Percentiles rank a stretch among this genome's conserved stretches.
Conservation (phyloP, 257 asterid species). For the Salvia rosmarinus region DNA sequence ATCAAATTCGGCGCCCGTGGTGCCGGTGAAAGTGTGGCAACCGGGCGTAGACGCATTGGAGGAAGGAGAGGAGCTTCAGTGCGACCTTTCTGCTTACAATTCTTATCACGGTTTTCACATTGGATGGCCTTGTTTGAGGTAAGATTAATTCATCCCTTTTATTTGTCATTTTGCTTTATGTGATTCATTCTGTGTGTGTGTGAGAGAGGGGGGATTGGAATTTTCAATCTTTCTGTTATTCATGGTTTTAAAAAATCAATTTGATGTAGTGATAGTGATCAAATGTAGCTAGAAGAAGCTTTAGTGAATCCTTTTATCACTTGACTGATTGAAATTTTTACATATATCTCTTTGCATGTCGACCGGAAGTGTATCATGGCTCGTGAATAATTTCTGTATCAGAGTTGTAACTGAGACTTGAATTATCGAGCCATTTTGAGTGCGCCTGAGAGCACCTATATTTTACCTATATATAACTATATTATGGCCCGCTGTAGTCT, state of each 20-base stretch:
- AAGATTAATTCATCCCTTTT: background rate
- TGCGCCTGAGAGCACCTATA: too few species aligned
- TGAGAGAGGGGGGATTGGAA: background rate
- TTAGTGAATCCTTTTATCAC: background rate
- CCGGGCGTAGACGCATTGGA: constrained; percentile 87
- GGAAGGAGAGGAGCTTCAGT: constrained; percentile 93
- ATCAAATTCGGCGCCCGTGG: constrained; percentile 47
- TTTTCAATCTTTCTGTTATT: background rate
- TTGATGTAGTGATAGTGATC: background rate
- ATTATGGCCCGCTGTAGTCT: background rate
- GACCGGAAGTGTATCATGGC: background rate
- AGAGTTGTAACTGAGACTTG: background rate
- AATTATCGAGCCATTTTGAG: constrained; percentile 14
- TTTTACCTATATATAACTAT: background rate
- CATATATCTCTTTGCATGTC: background rate
- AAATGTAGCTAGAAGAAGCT: background rate
- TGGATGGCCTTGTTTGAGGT: constrained; percentile 97
- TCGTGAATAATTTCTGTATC: background rate
- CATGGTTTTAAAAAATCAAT: too few species aligned
- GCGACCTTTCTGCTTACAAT: constrained; percentile 87
- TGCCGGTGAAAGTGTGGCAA: constrained; percentile 79
- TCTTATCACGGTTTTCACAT: constrained; percentile 78
- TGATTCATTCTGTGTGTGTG: background rate
- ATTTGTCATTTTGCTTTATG: constrained; percentile 1
- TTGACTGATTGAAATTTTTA: background rate